Evolutionary conservation across 306 rosid species (phyloP).

Genomic region (Mimosa bimucronata): DNA sequence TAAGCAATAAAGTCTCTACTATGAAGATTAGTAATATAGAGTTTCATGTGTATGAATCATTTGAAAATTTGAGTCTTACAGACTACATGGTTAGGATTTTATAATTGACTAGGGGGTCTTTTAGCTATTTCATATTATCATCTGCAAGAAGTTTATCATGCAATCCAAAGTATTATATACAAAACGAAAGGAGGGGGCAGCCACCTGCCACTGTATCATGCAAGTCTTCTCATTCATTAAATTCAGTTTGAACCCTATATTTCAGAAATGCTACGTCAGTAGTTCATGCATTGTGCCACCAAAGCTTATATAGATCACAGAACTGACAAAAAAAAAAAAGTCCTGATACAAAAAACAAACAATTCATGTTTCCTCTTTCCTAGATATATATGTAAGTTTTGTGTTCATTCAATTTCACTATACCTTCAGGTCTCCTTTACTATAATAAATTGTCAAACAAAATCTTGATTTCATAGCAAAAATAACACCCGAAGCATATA

Average conservation of each 20-base stretch:
- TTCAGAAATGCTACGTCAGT: neutral
- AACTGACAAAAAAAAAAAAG: neutral
- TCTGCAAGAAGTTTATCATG: neutral
- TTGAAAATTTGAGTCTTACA: neutral
- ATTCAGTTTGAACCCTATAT: neutral
- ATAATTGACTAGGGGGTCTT: neutral
- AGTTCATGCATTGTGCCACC: neutral
- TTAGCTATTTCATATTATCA: neutral
- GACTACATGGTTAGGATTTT: neutral
- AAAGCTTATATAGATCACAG: neutral
- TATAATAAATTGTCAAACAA: neutral
- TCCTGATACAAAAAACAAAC: too few relatives aligned
- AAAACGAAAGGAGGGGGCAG: neutral
- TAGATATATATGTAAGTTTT: neutral
- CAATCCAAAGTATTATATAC: neutral
- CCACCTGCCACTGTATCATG: neutral
- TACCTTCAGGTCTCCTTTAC: neutral
- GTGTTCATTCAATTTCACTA: neutral
- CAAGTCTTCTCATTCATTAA: neutral
- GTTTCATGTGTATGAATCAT: neutral
- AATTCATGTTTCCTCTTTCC: neutral
- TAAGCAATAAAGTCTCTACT: too few relatives aligned
- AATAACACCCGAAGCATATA: neutral
- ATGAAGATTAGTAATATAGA: too few relatives aligned
- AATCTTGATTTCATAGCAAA: neutral